Evolutionary conservation across 805 yeast genomes (phyloP), one percentile per base, ranked within the genome.

Genomic region (Cyberlindnera amylophila): DNA sequence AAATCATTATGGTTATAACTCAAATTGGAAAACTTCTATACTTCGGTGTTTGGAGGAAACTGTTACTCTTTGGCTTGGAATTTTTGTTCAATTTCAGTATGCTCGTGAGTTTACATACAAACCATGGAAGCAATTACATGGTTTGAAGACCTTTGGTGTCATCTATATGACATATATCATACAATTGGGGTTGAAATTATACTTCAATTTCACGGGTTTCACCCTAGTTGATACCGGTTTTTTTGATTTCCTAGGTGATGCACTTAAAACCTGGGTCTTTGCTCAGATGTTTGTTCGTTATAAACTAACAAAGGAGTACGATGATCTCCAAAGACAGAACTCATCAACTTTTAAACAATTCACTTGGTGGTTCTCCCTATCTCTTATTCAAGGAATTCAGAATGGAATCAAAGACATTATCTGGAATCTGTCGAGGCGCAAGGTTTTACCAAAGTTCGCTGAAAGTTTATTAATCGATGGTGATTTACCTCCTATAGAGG

Each of bases 261-360:
- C n/a, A n/a, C n/a, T n/a, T n/a, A n/a, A n/a, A n/a, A n/a, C n/a
- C n/a, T n/a, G n/a, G n/a, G n/a, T n/a, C n/a, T n/a, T n/a, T n/a
- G n/a, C n/a, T n/a, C n/a, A 28, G 17, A 28, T 29, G 4, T 34
- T 13, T 26, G n/a, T 13, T 3, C 13, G 35, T 4, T 39, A 30
- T 32, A 14, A 5, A 2, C 23, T 19, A 3, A 23, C 43, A 2
- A 39, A 34, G 23, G 16, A 28, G 8, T 39, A 30, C 26, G 21
- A 32, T 2, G 43, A 39, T 14, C 34, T 34, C 32, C 34, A 39
- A 31, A 39, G 27, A 17, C 15, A 10, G 4, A 16, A 31, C 26
- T 5, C 17, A 4, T 38, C 43, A 15, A 17, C 30, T 3, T 16
- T 39, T 26, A 39, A 30, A 6, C 43, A 39, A 16, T 39, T 39